Conservation (phyloP, 2,329 filamentous ascomycete species). For the Rhexocercosporidium sp. region DNA sequence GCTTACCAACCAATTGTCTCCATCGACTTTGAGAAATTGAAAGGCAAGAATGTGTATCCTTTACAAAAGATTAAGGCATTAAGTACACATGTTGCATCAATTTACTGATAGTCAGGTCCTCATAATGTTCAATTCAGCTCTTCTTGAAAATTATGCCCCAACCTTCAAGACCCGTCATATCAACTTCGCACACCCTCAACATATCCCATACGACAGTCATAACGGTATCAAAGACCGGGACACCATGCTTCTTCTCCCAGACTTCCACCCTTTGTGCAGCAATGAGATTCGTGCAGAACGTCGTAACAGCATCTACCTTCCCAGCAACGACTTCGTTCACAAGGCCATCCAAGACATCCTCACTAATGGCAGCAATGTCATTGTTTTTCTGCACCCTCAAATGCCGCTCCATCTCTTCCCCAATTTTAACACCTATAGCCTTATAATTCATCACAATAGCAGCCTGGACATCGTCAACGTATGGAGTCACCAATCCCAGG, state of each 20-base stretch:
- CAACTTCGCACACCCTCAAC: slow-evolving; percentile 43
- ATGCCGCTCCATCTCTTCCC: slow-evolving; percentile 42
- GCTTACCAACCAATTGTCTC: neutral
- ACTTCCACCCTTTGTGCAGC: slow-evolving; percentile 46
- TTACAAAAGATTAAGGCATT: neutral
- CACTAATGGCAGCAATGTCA: slow-evolving; percentile 45
- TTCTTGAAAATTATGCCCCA: slow-evolving; percentile 46
- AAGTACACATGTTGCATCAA: neutral
- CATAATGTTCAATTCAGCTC: neutral
- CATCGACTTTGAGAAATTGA: neutral
- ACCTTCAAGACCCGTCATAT: slow-evolving; percentile 38
- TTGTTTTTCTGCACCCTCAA: slow-evolving; percentile 46
- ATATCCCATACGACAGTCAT: slow-evolving; percentile 50
- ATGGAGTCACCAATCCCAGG: slow-evolving; percentile 50
- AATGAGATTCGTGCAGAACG: slow-evolving; percentile 51
- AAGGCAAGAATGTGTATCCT: neutral
- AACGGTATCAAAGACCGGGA: slow-evolving; percentile 50
- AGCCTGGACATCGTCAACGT: slow-evolving; percentile 47
- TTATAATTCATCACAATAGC: slow-evolving; percentile 46
- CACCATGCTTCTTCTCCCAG: slow-evolving; percentile 46
- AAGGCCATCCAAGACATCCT: slow-evolving; percentile 41
- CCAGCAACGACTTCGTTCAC: slow-evolving; percentile 25
- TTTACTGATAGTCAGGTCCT: neutral
- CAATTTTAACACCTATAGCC: slow-evolving; percentile 42
- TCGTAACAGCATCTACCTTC: slow-evolving; percentile 44